These are phyloP conservation scores for Tagetes patula DNA, from an alignment of 129 eudicot genomes.

Conservation along the genomic window DNA sequence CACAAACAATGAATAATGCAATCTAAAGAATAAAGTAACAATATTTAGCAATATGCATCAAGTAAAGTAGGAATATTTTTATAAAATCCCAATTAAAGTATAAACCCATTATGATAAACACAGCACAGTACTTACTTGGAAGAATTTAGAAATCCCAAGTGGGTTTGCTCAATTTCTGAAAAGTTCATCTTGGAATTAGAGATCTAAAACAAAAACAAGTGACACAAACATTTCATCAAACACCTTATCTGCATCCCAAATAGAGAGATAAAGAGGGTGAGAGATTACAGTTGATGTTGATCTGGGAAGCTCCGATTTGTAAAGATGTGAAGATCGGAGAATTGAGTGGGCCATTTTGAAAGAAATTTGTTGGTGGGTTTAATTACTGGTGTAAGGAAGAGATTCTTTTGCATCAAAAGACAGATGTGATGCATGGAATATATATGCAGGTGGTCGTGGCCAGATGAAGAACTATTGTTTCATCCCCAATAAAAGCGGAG, in stretches of 20 bases:
- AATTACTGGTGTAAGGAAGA: not conserved
- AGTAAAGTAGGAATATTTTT: slow-evolving; percentile 11
- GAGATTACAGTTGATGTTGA: slow-evolving; percentile 45
- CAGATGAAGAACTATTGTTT: slow-evolving; percentile 53
- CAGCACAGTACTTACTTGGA: slow-evolving; percentile 59
- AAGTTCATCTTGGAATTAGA: slow-evolving; percentile 56
- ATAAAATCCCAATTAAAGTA: not conserved
- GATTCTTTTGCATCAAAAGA: slow-evolving; percentile 13
- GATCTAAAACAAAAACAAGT: slow-evolving; percentile 45
- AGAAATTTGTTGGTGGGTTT: slow-evolving; percentile 25
- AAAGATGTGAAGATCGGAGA: slow-evolving; percentile 41
- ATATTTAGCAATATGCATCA: not conserved
- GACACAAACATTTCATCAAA: slow-evolving; percentile 25
- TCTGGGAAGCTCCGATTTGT: slow-evolving; percentile 35
- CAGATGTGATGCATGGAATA: slow-evolving; percentile 1
- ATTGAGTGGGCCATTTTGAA: slow-evolving; percentile 52
- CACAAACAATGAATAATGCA: not conserved
- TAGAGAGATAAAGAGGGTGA: not conserved
- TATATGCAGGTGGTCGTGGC: slow-evolving; percentile 26
- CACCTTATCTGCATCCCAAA: slow-evolving; percentile 16
- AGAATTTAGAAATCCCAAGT: slow-evolving; percentile 38
- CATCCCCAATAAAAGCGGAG: slow-evolving; percentile 93
- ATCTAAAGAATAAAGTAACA: not conserved
- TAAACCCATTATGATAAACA: not conserved
- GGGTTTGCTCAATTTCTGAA: slow-evolving; percentile 47